Percentiles rank a stretch among this genome's conserved stretches.
Evolutionary conservation across 257 asterid species (phyloP).

Genomic region (Datura wrightii): DNA sequence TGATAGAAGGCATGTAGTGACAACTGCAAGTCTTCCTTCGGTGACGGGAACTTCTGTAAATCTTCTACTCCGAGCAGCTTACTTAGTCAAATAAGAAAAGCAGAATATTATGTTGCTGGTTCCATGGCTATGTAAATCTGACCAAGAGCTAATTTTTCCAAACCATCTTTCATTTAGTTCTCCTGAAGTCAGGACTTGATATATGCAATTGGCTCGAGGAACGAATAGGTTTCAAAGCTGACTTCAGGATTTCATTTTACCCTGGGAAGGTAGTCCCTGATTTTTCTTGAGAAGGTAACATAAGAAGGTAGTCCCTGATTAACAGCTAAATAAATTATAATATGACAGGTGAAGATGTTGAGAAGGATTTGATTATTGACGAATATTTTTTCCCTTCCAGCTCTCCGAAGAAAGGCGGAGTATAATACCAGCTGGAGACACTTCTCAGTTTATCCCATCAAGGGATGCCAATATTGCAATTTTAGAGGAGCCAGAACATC

Average conservation of each 20-base stretch:
- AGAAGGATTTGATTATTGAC: constrained; percentile 24
- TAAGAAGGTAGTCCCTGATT: constrained; percentile 54
- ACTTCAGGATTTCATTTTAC: constrained; percentile 90
- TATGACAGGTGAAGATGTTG: background rate
- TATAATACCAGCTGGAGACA: constrained; percentile 89
- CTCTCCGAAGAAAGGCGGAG: constrained; percentile 81
- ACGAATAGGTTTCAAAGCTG: constrained; percentile 83
- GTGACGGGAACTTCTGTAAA: constrained; percentile 96
- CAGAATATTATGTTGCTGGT: constrained; percentile 88
- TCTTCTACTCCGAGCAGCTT: constrained; percentile 93
- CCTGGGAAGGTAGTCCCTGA: constrained; percentile 81
- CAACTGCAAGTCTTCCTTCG: constrained; percentile 98
- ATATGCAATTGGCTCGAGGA: constrained; percentile 90
- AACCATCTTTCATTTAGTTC: background rate
- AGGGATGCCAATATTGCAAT: constrained; percentile 94
- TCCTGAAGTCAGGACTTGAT: constrained; percentile 1
- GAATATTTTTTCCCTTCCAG: constrained; percentile 40
- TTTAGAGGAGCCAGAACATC: constrained; percentile 93
- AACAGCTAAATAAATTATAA: background rate
- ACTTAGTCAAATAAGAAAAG: constrained; percentile 74
- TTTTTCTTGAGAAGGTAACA: background rate
- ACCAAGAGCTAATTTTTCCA: background rate
- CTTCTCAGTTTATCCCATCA: constrained; percentile 77
- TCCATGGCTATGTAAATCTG: constrained; percentile 46
- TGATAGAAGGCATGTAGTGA: constrained; percentile 79